Conservation (phyloP, 2,329 filamentous ascomycete genomes). For the Aspergillus awamori region DNA sequence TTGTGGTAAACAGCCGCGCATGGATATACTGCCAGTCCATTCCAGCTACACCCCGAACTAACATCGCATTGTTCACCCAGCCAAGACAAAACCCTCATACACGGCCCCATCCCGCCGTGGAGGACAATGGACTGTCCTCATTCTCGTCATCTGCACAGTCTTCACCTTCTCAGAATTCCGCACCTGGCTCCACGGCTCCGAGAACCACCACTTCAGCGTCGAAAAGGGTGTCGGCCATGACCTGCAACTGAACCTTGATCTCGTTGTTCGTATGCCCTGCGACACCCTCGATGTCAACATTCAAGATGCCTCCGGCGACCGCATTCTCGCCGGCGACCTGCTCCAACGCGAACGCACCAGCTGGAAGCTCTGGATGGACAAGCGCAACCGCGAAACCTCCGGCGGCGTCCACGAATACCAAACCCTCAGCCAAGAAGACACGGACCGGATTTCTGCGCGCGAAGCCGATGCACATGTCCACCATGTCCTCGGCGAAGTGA, state of each 20-base stretch:
- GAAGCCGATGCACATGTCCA: slow-evolving; percentile 82
- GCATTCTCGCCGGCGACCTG: slow-evolving; percentile 77
- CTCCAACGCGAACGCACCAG: slow-evolving; percentile 75
- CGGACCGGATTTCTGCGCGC: slow-evolving; percentile 49
- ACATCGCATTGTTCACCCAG: slow-evolving; percentile 50
- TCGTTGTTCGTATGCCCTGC: slow-evolving; percentile 90
- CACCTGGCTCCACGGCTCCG: slow-evolving; percentile 81
- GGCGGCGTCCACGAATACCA: slow-evolving; percentile 62
- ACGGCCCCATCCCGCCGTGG: slow-evolving; percentile 80
- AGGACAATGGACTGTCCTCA: slow-evolving; percentile 88
- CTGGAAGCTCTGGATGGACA: slow-evolving; percentile 80
- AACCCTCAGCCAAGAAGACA: slow-evolving; percentile 65
- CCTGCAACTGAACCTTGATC: slow-evolving; percentile 92
- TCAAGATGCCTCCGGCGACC: slow-evolving; percentile 90
- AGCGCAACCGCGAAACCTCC: slow-evolving; percentile 61
- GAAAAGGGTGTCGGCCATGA: slow-evolving; percentile 86
- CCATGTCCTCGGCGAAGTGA: slow-evolving; percentile 79
- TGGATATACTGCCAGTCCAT: not conserved
- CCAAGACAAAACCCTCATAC: slow-evolving; percentile 95
- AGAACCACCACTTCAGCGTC: slow-evolving; percentile 88
- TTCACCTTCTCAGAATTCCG: slow-evolving; percentile 77
- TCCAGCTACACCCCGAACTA: not conserved
- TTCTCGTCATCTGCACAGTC: slow-evolving; percentile 72
- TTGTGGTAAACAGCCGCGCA: not conserved
- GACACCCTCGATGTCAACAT: slow-evolving; percentile 91